Evolutionary conservation across 2,329 filamentous ascomycete species (phyloP).

Genomic region (Allantophomopsis lycopodina): DNA sequence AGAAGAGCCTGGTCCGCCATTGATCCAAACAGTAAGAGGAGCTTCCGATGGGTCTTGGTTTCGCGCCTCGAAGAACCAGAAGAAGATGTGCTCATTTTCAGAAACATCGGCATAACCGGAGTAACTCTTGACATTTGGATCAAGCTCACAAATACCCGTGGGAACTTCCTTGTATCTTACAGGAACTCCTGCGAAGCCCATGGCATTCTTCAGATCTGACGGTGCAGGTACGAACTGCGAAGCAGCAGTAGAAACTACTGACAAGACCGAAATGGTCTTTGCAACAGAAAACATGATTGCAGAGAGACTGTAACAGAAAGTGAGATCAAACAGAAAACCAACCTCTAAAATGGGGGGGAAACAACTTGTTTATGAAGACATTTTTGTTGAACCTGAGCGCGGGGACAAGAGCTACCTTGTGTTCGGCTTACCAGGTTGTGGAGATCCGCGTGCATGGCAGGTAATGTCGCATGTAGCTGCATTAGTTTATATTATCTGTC

Average conservation of each 20-base stretch:
- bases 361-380: no score
- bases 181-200: slow-evolving; percentile 22
- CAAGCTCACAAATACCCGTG: slow-evolving; percentile 28
- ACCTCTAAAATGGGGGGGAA: no score
- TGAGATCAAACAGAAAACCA: no score
- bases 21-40: slow-evolving; percentile 48
- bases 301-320: no score
- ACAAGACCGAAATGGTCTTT: not conserved
- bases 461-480: no score
- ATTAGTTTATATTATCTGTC: no score
- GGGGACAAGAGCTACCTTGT: no score
- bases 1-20: slow-evolving; percentile 50
- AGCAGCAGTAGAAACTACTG: slow-evolving; percentile 3
- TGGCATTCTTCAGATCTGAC: slow-evolving; percentile 20
- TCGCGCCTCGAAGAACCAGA: slow-evolving; percentile 29
- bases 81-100: slow-evolving; percentile 26
- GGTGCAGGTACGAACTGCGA: slow-evolving; percentile 23
- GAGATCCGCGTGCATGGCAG: no score
- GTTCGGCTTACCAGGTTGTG: no score
- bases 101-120: slow-evolving; percentile 27
- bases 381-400: no score
- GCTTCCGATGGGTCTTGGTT: slow-evolving; percentile 29
- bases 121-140: slow-evolving; percentile 26
- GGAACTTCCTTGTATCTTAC: slow-evolving; percentile 34
- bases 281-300: no score